Evolutionary conservation across 495 filamentous ascomycete species (phyloP).

Genomic region (Aspergillus ellipticus): DNA sequence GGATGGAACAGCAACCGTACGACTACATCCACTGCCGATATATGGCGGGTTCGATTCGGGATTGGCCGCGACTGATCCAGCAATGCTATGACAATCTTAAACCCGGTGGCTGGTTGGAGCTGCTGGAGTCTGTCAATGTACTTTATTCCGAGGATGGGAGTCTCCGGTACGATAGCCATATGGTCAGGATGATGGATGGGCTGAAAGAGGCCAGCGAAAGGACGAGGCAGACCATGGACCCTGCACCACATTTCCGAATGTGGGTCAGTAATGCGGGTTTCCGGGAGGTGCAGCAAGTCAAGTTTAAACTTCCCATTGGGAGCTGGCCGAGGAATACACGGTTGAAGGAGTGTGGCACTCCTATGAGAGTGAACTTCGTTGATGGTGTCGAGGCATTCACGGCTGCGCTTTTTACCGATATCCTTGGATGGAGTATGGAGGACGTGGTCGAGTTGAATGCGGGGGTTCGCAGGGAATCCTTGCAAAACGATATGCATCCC

Average conservation of each 20-base stretch:
- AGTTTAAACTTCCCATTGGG: constrained; percentile 32
- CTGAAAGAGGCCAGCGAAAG: constrained; percentile 16
- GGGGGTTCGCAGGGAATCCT: constrained; percentile 13
- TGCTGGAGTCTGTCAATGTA: constrained; percentile 27
- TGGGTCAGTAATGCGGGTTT: constrained; percentile 35
- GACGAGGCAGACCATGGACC: constrained; percentile 31
- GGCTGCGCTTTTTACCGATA: constrained; percentile 39
- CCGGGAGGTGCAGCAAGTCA: constrained; percentile 20
- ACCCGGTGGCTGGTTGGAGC: constrained; percentile 41
- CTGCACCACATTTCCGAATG: constrained; percentile 23
- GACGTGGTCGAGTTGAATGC: constrained; percentile 45
- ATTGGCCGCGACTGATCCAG: constrained; percentile 26
- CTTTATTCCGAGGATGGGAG: constrained; percentile 31
- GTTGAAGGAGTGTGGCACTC: constrained; percentile 33
- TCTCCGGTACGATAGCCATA: constrained; percentile 28
- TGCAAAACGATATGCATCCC: constrained; percentile 13
- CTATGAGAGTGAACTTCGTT: constrained; percentile 26
- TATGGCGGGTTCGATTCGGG: constrained; percentile 28
- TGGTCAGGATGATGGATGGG: constrained; percentile 28
- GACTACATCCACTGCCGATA: constrained; percentile 34
- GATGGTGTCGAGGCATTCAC: constrained; percentile 37
- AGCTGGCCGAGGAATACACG: constrained; percentile 35
- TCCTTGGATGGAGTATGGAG: constrained; percentile 45
- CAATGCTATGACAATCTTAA: constrained; percentile 27
- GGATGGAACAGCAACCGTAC: constrained; percentile 20